Conservation (phyloP, 2,329 filamentous ascomycete species). For the Pseudocercospora ulei region DNA sequence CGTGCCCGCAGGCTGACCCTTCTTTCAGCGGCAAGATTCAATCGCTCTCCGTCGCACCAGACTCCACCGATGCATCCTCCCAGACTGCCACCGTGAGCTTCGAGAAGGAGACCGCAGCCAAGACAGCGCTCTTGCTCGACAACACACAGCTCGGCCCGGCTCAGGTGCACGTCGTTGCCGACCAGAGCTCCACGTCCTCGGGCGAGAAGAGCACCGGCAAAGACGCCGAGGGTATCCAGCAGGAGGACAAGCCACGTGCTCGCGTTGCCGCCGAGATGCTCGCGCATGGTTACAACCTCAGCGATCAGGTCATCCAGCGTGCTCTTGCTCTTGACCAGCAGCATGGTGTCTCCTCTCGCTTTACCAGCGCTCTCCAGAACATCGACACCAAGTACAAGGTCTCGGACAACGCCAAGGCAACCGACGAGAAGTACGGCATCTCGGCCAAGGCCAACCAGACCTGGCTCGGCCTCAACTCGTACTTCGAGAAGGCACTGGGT, state of each 20-base stretch:
- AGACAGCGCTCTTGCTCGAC: slow-evolving; percentile 92
- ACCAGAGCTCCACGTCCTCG: slow-evolving; percentile 43
- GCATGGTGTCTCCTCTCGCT: slow-evolving; percentile 73
- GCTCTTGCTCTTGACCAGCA: slow-evolving; percentile 82
- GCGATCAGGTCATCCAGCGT: slow-evolving; percentile 63
- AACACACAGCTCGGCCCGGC: slow-evolving; percentile 80
- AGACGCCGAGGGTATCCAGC: slow-evolving; percentile 55
- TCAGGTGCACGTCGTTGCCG: slow-evolving; percentile 68
- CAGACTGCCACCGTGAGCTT: slow-evolving; percentile 90
- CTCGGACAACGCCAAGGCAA: slow-evolving; percentile 69
- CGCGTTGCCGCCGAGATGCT: slow-evolving; percentile 95
- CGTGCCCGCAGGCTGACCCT: slow-evolving; percentile 10
- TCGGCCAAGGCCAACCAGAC: slow-evolving; percentile 59
- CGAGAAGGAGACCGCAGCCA: slow-evolving; percentile 91
- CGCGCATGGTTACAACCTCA: slow-evolving; percentile 83
- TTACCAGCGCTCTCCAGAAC: slow-evolving; percentile 63
- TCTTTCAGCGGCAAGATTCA: slow-evolving; percentile 74
- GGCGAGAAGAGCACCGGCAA: slow-evolving; percentile 51
- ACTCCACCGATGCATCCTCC: slow-evolving; percentile 45
- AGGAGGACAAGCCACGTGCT: slow-evolving; percentile 92
- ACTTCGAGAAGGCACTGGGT: slow-evolving; percentile 86
- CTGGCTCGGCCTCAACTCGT: slow-evolving; percentile 63
- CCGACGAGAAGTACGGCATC: slow-evolving; percentile 78
- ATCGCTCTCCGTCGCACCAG: slow-evolving; percentile 62
- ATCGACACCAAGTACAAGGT: slow-evolving; percentile 83